These are phyloP conservation scores for Diaporthe sp. DNA, from an alignment of 2,329 filamentous ascomycete genomes.

Conservation along the genomic window DNA sequence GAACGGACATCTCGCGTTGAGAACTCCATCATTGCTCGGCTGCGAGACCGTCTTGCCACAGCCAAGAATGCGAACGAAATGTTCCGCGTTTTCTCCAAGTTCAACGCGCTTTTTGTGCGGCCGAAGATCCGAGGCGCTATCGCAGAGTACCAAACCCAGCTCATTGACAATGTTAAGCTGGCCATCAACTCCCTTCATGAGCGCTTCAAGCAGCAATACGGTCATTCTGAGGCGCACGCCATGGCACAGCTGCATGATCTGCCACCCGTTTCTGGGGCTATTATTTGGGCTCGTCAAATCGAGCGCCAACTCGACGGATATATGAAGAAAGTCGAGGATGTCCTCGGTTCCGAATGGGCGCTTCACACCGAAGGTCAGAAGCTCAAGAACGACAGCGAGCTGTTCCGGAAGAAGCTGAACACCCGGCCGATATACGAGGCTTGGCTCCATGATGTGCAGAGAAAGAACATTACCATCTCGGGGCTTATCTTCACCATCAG, in stretches of 20 bases:
- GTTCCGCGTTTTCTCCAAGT: constrained; percentile 99
- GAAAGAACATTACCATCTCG: constrained; percentile 90
- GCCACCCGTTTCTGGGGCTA: constrained; percentile 94
- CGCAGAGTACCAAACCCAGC: constrained; percentile 96
- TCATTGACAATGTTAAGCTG: constrained; percentile 97
- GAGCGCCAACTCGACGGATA: constrained; percentile 95
- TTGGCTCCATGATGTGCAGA: constrained; percentile 91
- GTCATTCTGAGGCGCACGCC: constrained; percentile 95
- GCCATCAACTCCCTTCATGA: constrained; percentile 95
- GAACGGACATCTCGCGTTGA: constrained; percentile 97
- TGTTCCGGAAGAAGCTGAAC: constrained; percentile 97
- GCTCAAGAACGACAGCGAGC: constrained; percentile 88
- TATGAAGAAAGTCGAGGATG: constrained; percentile 99
- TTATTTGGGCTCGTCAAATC: constrained; percentile 98
- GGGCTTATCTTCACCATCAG: constrained; percentile 92
- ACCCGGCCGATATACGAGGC: constrained; percentile 94
- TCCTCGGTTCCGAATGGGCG: constrained; percentile 94
- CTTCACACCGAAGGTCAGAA: constrained; percentile 96
- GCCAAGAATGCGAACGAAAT: constrained; percentile 99
- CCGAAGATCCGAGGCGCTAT: constrained; percentile 99
- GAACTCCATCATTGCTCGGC: constrained; percentile 96
- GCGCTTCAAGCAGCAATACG: constrained; percentile 99
- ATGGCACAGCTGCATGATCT: constrained; percentile 98
- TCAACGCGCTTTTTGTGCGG: constrained; percentile 97
- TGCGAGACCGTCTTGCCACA: constrained; percentile 92